phyloP scores from a whole-genome alignment of 352 stramenopile genomes.

The Phytopythium vexans region DNA sequence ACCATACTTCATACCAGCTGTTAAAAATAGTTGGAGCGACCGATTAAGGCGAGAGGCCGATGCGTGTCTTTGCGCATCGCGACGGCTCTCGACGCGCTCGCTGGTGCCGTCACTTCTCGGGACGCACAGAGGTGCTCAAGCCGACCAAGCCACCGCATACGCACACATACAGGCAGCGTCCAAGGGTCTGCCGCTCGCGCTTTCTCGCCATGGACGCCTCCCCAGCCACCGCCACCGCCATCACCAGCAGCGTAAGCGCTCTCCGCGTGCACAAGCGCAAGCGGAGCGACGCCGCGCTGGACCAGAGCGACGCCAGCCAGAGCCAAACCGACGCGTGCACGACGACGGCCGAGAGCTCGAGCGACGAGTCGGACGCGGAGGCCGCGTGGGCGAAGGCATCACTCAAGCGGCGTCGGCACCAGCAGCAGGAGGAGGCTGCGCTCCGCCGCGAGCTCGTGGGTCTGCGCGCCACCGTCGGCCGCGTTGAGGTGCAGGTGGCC shows the following conservation, averaged over 20 bases:
- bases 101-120: slow-evolving; percentile 21
- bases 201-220: no score
- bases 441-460: slow-evolving; percentile 18
- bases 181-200: no score
- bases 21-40: no score
- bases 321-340: slow-evolving; percentile 12
- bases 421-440: background rate
- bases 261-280: slow-evolving; percentile 22
- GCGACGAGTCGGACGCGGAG: slow-evolving; percentile 15
- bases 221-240: no score
- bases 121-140: slow-evolving; percentile 10
- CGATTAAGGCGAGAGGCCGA: no score
- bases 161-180: background rate
- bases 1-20: no score
- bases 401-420: slow-evolving; percentile 27
- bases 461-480: slow-evolving; percentile 32
- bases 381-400: slow-evolving; percentile 2
- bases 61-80: slow-evolving; percentile 8
- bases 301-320: background rate
- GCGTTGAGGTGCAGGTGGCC: slow-evolving; percentile 41
- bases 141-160: background rate
- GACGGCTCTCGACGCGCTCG: slow-evolving; percentile 7
- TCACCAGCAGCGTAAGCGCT: background rate
- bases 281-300: slow-evolving; percentile 7
- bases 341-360: slow-evolving; percentile 32